phyloP scores from a whole-genome alignment of 75 land plant genomes.

The Selaginella tamariscina region DNA sequence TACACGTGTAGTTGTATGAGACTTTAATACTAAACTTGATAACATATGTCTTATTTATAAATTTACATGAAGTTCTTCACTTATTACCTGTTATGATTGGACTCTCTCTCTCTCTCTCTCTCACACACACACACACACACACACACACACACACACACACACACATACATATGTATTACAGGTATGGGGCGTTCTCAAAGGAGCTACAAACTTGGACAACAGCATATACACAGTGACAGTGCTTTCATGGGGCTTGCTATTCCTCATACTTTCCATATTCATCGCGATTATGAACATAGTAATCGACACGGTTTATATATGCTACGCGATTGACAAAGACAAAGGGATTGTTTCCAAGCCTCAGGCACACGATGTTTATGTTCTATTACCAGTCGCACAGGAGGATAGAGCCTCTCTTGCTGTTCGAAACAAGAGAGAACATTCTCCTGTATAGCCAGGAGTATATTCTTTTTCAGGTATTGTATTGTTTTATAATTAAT shows the following conservation, averaged over 20 bases:
- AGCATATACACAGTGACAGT: slow-evolving; percentile 35
- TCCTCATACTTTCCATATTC: slow-evolving; percentile 53
- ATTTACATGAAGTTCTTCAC: too few species aligned
- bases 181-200: not conserved
- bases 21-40: too few species aligned
- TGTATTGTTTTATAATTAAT: too few species aligned
- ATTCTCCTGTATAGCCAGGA: not conserved
- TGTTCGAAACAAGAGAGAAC: slow-evolving; percentile 4
- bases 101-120: too few species aligned
- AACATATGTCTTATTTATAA: too few species aligned
- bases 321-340: slow-evolving; percentile 94
- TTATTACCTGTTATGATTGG: too few species aligned
- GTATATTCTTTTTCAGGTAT: too few species aligned
- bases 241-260: slow-evolving; percentile 49
- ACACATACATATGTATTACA: not conserved
- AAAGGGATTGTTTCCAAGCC: slow-evolving; percentile 59
- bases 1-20: too few species aligned
- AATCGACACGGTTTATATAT: slow-evolving; percentile 74
- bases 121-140: too few species aligned
- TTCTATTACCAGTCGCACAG: slow-evolving; percentile 52
- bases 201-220: not conserved
- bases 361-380: slow-evolving; percentile 74
- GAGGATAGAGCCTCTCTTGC: slow-evolving; percentile 33
- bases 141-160: not conserved
- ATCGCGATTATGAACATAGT: slow-evolving; percentile 63